Percentiles rank a stretch among this genome's conserved stretches.
Conservation (phyloP, 441 rosid genomes). For the Erysimum pusillum region DNA sequence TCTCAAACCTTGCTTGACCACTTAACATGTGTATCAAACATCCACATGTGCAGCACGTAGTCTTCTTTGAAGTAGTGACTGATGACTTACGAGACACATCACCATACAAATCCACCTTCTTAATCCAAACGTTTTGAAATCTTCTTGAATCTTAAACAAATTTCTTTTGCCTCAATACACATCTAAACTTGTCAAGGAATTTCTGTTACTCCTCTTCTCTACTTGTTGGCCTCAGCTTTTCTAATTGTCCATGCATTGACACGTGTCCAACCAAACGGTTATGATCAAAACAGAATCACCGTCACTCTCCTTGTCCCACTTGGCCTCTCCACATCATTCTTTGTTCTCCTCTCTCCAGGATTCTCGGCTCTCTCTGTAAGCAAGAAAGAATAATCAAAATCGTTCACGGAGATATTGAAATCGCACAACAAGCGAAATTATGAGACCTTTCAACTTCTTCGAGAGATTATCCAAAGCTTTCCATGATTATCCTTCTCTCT, state of each 20-base stretch:
- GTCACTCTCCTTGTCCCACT: constrained; percentile 13
- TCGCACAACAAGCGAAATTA: constrained; percentile 27
- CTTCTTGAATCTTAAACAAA: no score
- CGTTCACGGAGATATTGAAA: neutral
- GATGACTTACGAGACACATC: neutral
- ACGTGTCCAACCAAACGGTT: constrained; percentile 27
- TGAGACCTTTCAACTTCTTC: constrained; percentile 60
- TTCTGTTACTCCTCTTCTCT: no score
- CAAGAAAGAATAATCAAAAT: neutral
- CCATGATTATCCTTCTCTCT: constrained; percentile 63
- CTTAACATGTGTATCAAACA: neutral
- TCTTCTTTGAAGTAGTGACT: neutral
- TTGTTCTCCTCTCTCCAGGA: neutral
- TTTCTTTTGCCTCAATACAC: no score
- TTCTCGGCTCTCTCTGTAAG: constrained; percentile 9
- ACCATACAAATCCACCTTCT: neutral
- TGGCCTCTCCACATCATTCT: neutral
- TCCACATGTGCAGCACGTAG: neutral
- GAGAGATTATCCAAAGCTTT: constrained; percentile 63
- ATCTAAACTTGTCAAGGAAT: no score
- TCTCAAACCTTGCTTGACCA: neutral
- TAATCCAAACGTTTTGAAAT: neutral
- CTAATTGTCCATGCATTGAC: neutral
- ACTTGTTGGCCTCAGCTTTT: no score
- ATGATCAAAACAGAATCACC: neutral